Evolutionary conservation across 148 eudicot species (phyloP), one percentile per base, ranked within the genome.

Genomic region (Chenopodium album): DNA sequence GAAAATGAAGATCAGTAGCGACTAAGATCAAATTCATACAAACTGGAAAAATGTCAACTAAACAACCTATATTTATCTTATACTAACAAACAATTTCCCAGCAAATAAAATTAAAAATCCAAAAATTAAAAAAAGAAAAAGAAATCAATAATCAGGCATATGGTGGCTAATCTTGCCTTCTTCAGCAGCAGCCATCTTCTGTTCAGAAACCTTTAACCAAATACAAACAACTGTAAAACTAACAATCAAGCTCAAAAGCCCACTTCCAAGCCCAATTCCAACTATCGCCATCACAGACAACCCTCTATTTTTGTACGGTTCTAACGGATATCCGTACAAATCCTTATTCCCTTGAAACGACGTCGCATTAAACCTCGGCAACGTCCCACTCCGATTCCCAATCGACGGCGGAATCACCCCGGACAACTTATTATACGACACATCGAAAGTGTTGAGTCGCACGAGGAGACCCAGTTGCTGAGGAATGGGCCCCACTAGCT

Each of bases 211-310:
- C 83, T 88, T 91, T 84, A 92, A 81, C 97, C 97, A 92, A 26
- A 92, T 74, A 82, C 97, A 92, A 26, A 92, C 97, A 1, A 87
- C 91, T 0, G 87, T 82, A 46, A 91, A 92, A 63, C 97, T 92
- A 31, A 92, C 81, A 11, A 91, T 79, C 80, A 92, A 78, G 31
- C 97, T 92, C 64, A 92, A 34, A n/a, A 92, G 77, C 69, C 97
- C 97, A 60, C 97, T 92, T 2, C 92, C 97, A 31, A 92, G 81
- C 34, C 97, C 97, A 70, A 92, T 92, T 74, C 90, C 89, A 2
- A 92, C 97, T 76, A 92, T 92, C 6, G 88, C 91, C 73, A 86
- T n/a, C 0, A 91, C 82, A 4, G 94, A 87, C 9, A 92, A 13
- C 73, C 94, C 92, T 65, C 80, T 88, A 29, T 67, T 87, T 73